phyloP scores from a whole-genome alignment of 2,329 filamentous ascomycete genomes.

The Penicillium sclerotiorum region DNA sequence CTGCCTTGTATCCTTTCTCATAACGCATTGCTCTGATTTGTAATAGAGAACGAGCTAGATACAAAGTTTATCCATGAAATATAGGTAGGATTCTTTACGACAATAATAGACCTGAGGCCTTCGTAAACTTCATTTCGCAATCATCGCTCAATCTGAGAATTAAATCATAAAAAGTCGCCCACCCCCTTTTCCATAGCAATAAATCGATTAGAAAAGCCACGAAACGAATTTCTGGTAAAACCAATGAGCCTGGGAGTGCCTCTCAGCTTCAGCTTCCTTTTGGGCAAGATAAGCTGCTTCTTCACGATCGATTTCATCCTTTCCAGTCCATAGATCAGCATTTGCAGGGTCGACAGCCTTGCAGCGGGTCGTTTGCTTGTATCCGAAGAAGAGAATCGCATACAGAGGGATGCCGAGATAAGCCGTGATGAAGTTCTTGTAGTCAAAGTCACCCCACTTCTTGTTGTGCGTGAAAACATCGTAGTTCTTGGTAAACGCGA shows the following conservation, averaged over 20 bases:
- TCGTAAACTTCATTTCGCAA: too few species aligned
- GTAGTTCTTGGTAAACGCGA: conserved; percentile 82
- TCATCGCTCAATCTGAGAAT: too few species aligned
- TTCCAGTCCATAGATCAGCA: conserved; percentile 72
- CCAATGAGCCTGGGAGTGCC: conserved; percentile 44
- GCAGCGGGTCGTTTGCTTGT: conserved; percentile 62
- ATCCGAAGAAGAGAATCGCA: conserved; percentile 68
- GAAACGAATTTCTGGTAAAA: conserved; percentile 63
- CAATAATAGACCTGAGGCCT: too few species aligned
- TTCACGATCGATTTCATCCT: conserved; percentile 72
- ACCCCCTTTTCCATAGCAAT: not conserved
- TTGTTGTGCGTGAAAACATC: conserved; percentile 63
- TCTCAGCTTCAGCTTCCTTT: conserved; percentile 48
- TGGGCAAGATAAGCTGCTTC: conserved; percentile 68
- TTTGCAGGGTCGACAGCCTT: conserved; percentile 59
- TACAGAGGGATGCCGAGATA: conserved; percentile 79
- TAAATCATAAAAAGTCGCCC: too few species aligned
- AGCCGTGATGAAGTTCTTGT: conserved; percentile 75
- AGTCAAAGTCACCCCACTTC: conserved; percentile 63
- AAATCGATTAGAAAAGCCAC: conserved; percentile 58
- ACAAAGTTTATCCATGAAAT: too few species aligned
- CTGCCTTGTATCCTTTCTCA: too few species aligned
- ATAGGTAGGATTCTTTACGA: too few species aligned
- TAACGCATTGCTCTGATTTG: too few species aligned
- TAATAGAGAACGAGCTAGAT: too few species aligned